Base-by-base conservation (phyloP, 768 basidiomycete species). In the Lactifluus volemus region DNA sequence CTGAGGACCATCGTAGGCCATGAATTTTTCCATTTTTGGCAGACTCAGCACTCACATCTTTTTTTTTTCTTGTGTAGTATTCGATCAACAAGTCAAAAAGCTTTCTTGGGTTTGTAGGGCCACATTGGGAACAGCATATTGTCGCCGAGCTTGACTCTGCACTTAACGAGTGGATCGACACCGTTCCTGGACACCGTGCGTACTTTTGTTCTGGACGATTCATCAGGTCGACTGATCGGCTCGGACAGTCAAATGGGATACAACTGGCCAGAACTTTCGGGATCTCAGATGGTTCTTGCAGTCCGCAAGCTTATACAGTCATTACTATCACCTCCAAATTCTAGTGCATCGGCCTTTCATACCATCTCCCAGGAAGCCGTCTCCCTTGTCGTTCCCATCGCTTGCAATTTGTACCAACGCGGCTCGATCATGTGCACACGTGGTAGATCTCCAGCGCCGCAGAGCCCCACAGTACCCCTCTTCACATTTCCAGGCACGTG, bases 71-170 rank as follows among this genome's bases (percentile, higher is more conserved):
- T n/a, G n/a, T 17, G 15, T 29, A 88, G 88, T 92, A 92, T 70
- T 81, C 88, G 14, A 84, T 86, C 65, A 89, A 84, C 71, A 83
- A 82, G 66, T 79, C 80, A 2, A 81, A 81, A 66, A 74, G 84
- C 8, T 71, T 84, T 5, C 73, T 81, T 36, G 80, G 81, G 48
- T 78, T 79, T 53, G 74, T 76, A 19, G 76, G 84, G 56, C 75
- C 63, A 63, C 72, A 84, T 56, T 89, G 84, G 73, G 73, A 73
- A 42, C 72, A 73, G 48, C 70, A 71, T 34, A 73, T 76, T 29
- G 77, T 81, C 8, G 76, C 78, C 8, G 78, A 79, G 53, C 70
- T 81, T 11, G 79, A 81, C 65, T 76, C 75, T 15, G 71, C 73
- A 2, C 68, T 81, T 25, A 79, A 79, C 63, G 69, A 74, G 9